Percentiles rank a stretch among this genome's conserved stretches.
Evolutionary conservation across 2,329 filamentous ascomycete genomes (phyloP).

Genomic region (Fusarium acutatum): DNA sequence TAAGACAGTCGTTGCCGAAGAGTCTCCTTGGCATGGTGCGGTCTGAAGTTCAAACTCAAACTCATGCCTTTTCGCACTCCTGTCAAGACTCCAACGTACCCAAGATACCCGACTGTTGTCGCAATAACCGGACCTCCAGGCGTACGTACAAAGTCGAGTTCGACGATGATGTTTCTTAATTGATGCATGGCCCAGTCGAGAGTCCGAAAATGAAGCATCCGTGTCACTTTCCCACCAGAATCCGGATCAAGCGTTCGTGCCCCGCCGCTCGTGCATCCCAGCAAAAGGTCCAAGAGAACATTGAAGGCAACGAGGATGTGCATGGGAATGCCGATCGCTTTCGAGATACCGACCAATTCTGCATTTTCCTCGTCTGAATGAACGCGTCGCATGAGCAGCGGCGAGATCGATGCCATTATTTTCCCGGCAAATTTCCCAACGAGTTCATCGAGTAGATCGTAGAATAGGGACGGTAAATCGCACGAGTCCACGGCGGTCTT

Average conservation of each 20-base stretch:
- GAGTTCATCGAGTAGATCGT: constrained; percentile 53
- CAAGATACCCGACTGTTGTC: constrained; percentile 57
- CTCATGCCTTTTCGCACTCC: constrained; percentile 56
- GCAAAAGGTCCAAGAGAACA: constrained; percentile 67
- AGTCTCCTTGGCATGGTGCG: constrained; percentile 41
- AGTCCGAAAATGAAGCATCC: constrained; percentile 63
- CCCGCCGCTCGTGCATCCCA: constrained; percentile 69
- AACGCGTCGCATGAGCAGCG: constrained; percentile 58
- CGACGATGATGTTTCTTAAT: constrained; percentile 58
- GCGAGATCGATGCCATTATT: constrained; percentile 49
- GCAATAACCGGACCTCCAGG: constrained; percentile 50
- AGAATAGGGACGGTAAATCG: constrained; percentile 57
- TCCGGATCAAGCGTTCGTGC: constrained; percentile 29
- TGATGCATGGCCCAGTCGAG: constrained; percentile 64
- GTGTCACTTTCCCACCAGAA: constrained; percentile 21
- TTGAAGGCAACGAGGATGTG: constrained; percentile 71
- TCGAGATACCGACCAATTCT: constrained; percentile 67
- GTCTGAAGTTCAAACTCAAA: constrained; percentile 57
- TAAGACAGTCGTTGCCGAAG: constrained; percentile 30
- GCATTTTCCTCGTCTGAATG: constrained; percentile 65
- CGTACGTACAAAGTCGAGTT: constrained; percentile 57
- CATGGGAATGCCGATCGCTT: constrained; percentile 60
- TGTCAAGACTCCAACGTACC: constrained; percentile 59
- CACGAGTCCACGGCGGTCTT: constrained; percentile 10
- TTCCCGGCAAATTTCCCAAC: constrained; percentile 31